Conservation (phyloP, 2,329 filamentous ascomycete species). For the Calonectria pseudoturangicola region DNA sequence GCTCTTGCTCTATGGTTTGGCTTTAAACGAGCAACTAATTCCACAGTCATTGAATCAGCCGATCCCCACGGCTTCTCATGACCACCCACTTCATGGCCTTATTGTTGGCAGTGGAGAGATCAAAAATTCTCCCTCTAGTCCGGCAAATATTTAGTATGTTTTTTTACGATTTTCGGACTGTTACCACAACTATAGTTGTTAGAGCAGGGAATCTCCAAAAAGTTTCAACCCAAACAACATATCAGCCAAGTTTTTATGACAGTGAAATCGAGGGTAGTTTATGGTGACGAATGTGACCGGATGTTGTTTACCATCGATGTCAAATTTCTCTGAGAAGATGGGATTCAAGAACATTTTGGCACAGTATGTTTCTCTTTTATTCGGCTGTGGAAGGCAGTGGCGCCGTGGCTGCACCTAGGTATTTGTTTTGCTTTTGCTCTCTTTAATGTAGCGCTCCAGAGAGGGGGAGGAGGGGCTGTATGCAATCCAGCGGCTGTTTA, state of each 20-base stretch:
- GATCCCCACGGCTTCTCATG: slow-evolving; percentile 84
- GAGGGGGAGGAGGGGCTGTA: background rate
- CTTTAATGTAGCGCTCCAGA: background rate
- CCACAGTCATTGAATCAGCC: slow-evolving; percentile 72
- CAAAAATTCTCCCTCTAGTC: slow-evolving; percentile 56
- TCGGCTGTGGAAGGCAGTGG: no score
- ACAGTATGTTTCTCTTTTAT: no score
- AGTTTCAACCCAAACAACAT: background rate
- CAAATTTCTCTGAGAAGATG: background rate
- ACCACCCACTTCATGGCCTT: slow-evolving; percentile 87
- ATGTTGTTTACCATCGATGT: background rate
- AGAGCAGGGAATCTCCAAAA: no score
- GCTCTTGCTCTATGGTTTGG: slow-evolving; percentile 82
- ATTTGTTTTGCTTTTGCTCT: background rate
- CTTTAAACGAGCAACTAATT: slow-evolving; percentile 90
- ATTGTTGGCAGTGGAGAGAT: slow-evolving; percentile 82
- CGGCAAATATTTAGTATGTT: slow-evolving; percentile 31
- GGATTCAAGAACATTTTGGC: no score
- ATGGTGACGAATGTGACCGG: background rate
- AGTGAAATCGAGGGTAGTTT: background rate
- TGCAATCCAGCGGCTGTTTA: background rate
- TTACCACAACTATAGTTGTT: background rate
- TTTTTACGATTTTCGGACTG: background rate
- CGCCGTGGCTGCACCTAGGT: background rate
- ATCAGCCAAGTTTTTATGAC: background rate